Percentiles rank a stretch among this genome's conserved stretches.
Evolutionary conservation across 495 filamentous ascomycete genomes (phyloP).

Genomic region (Monascus purpureus): DNA sequence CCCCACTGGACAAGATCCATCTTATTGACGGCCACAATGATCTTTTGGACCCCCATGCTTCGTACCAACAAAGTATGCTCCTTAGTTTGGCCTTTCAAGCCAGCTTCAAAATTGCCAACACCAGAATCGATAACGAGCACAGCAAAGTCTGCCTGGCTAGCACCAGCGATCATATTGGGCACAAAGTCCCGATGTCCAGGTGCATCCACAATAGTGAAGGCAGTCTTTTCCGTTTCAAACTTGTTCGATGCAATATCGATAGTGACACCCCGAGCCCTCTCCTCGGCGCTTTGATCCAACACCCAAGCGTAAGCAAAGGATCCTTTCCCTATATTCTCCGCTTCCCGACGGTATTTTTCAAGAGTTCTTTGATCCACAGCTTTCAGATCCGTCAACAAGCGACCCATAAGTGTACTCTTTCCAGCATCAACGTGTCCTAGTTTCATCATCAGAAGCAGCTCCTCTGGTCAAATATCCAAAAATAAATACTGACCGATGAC

Average conservation of each 20-base stretch:
- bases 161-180: slow-evolving; percentile 97
- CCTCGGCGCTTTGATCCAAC: slow-evolving; percentile 77
- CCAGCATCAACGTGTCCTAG: slow-evolving; percentile 91
- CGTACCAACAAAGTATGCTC: slow-evolving; percentile 84
- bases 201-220: slow-evolving; percentile 89
- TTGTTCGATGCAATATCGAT: slow-evolving; percentile 92
- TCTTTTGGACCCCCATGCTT: slow-evolving; percentile 77
- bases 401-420: slow-evolving; percentile 95
- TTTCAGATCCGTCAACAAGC: slow-evolving; percentile 77
- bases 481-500: slow-evolving; percentile 60
- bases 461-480: not conserved
- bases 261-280: slow-evolving; percentile 81
- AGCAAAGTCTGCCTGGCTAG: slow-evolving; percentile 90
- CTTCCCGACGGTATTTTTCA: slow-evolving; percentile 76
- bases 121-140: slow-evolving; percentile 86
- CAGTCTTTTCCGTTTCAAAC: slow-evolving; percentile 75
- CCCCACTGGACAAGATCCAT: slow-evolving; percentile 77
- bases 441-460: slow-evolving; percentile 5
- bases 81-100: slow-evolving; percentile 84
- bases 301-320: slow-evolving; percentile 97
- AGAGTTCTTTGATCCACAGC: slow-evolving; percentile 78
- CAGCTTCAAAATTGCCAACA: slow-evolving; percentile 80
- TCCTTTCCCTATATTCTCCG: slow-evolving; percentile 80
- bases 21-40: slow-evolving; percentile 91
- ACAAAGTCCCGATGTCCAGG: slow-evolving; percentile 93